These are phyloP conservation scores for Aurifilum marmelostoma DNA, from an alignment of 2,329 filamentous ascomycete species.

Conservation along the genomic window DNA sequence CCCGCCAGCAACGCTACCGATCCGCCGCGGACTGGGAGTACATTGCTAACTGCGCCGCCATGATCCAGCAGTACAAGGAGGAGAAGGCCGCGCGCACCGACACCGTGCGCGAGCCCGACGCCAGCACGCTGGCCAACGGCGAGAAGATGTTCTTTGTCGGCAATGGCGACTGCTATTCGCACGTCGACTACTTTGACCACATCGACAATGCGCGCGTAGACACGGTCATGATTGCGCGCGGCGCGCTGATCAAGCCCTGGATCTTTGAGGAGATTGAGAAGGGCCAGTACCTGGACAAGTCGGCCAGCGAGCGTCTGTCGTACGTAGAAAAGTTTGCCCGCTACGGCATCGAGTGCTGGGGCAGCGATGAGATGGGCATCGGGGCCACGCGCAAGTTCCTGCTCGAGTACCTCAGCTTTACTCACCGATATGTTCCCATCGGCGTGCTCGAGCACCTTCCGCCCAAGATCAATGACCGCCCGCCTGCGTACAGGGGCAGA, in stretches of 20 bases:
- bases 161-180: slow-evolving; percentile 95
- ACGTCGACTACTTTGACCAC: slow-evolving; percentile 81
- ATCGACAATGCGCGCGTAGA: slow-evolving; percentile 80
- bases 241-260: slow-evolving; percentile 97
- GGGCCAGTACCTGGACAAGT: slow-evolving; percentile 95
- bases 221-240: slow-evolving; percentile 95
- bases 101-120: slow-evolving; percentile 77
- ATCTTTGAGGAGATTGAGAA: slow-evolving; percentile 94
- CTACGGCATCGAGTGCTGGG: slow-evolving; percentile 93
- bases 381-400: slow-evolving; percentile 90
- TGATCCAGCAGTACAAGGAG: slow-evolving; percentile 79
- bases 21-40: slow-evolving; percentile 93
- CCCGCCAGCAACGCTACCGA: slow-evolving; percentile 92
- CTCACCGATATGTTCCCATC: slow-evolving; percentile 87
- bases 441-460: slow-evolving; percentile 88
- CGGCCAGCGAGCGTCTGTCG: slow-evolving; percentile 78
- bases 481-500: slow-evolving; percentile 80
- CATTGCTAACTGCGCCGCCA: slow-evolving; percentile 83
- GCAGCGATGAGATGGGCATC: slow-evolving; percentile 90
- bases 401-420: slow-evolving; percentile 94
- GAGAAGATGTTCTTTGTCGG: slow-evolving; percentile 87
- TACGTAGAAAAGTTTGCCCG: slow-evolving; percentile 89
- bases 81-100: slow-evolving; percentile 70
- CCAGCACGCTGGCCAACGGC: slow-evolving; percentile 69
- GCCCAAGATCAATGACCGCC: slow-evolving; percentile 84